A percentile compares a stretch with the other conserved stretches of the same genome.
These are phyloP conservation scores for Paraconiothyrium brasiliense DNA, from an alignment of 2,329 filamentous ascomycete species.

Conservation along the genomic window DNA sequence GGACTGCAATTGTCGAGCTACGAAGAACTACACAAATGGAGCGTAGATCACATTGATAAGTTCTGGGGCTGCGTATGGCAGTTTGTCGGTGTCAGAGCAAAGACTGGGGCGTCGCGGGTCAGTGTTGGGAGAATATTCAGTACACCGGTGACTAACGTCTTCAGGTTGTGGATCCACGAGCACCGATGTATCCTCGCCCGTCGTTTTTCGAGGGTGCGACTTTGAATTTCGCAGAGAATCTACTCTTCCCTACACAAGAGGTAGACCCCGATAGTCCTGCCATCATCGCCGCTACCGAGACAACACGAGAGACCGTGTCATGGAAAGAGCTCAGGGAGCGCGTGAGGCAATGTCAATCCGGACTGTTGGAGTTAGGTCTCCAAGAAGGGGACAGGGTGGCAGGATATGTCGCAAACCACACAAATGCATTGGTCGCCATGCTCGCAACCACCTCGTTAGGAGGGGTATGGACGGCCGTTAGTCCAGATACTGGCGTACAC, in stretches of 20 bases:
- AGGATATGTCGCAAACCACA: slow-evolving; percentile 88
- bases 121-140: slow-evolving; percentile 30
- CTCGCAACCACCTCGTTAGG: slow-evolving; percentile 83
- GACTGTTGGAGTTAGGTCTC: slow-evolving; percentile 73
- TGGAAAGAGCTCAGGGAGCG: slow-evolving; percentile 84
- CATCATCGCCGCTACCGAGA: slow-evolving; percentile 84
- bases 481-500: slow-evolving; percentile 89
- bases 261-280: slow-evolving; percentile 71
- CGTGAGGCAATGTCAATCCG: slow-evolving; percentile 77
- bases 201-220: slow-evolving; percentile 81
- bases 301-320: slow-evolving; percentile 69
- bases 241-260: slow-evolving; percentile 76
- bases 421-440: slow-evolving; percentile 87
- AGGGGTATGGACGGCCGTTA: slow-evolving; percentile 92
- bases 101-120: slow-evolving; percentile 69
- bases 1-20: slow-evolving; percentile 71
- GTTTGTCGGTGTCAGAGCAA: slow-evolving; percentile 78
- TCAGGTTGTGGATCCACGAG: slow-evolving; percentile 73
- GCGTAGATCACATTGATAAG: slow-evolving; percentile 73
- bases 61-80: slow-evolving; percentile 92
- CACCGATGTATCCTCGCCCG: slow-evolving; percentile 85
- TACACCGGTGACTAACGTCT: slow-evolving; percentile 26
- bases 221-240: slow-evolving; percentile 94
- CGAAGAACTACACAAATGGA: slow-evolving; percentile 84
- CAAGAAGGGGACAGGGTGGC: slow-evolving; percentile 69